Conservation (phyloP, 2,329 filamentous ascomycete genomes). For the Hyphodiscus sp. region DNA sequence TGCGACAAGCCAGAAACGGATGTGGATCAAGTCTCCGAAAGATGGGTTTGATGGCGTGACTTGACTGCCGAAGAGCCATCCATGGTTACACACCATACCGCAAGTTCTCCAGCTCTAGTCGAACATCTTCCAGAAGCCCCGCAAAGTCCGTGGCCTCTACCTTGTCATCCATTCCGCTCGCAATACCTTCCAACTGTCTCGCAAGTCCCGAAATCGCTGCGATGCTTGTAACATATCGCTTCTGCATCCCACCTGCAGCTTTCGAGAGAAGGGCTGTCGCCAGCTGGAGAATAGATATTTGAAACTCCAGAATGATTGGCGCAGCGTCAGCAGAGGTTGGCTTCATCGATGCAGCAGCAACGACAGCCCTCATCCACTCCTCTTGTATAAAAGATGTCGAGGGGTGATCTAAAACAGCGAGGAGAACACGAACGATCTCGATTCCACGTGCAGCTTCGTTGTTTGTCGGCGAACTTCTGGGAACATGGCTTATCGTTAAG, state of each 20-base stretch:
- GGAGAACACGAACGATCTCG: slow-evolving; percentile 50
- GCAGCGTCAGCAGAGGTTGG: slow-evolving; percentile 4
- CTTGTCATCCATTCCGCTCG: slow-evolving; percentile 16
- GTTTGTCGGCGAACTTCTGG: slow-evolving; percentile 13
- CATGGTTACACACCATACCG: neutral
- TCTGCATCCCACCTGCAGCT: slow-evolving; percentile 39
- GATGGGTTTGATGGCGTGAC: too few relatives aligned
- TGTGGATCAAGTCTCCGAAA: too few relatives aligned
- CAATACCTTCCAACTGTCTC: slow-evolving; percentile 32
- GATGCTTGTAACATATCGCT: slow-evolving; percentile 46
- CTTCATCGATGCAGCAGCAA: slow-evolving; percentile 37
- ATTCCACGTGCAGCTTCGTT: slow-evolving; percentile 41
- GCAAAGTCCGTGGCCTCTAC: slow-evolving; percentile 31
- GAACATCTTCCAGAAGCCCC: slow-evolving; percentile 35
- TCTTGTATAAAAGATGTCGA: slow-evolving; percentile 38
- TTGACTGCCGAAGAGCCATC: neutral
- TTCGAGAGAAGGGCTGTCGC: slow-evolving; percentile 44
- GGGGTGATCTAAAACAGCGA: slow-evolving; percentile 44
- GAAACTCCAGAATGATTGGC: slow-evolving; percentile 37
- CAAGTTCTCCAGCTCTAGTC: slow-evolving; percentile 7
- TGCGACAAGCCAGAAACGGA: too few relatives aligned
- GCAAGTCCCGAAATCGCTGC: slow-evolving; percentile 44
- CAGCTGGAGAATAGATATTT: slow-evolving; percentile 49
- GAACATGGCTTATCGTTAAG: slow-evolving; percentile 5
- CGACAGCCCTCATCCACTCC: slow-evolving; percentile 52